Evolutionary conservation across 495 filamentous ascomycete species (phyloP).

Genomic region (Cladorrhinum samala): DNA sequence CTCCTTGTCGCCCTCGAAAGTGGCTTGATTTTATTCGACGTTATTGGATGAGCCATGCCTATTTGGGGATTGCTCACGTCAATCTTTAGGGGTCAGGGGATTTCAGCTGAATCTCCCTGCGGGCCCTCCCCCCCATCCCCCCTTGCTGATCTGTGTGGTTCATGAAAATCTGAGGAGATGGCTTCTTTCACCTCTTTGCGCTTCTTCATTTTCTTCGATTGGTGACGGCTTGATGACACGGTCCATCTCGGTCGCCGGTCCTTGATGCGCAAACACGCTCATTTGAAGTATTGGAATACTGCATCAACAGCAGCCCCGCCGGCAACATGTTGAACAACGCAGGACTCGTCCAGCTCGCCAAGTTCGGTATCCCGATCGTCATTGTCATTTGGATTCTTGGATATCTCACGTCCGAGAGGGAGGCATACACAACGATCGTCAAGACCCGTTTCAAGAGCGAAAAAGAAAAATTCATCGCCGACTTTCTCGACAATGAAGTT

Average conservation of each 20-base stretch:
- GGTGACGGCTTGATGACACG: not conserved
- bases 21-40: not conserved
- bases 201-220: not conserved
- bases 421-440: conserved; percentile 11
- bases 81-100: not conserved
- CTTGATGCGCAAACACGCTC: not conserved
- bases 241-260: not conserved
- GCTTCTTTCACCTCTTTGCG: not conserved
- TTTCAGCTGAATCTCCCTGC: not conserved
- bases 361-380: conserved; percentile 15
- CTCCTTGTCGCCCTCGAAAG: not conserved
- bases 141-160: no score
- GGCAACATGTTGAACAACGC: conserved; percentile 17
- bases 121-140: no score
- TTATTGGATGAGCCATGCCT: not conserved
- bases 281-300: not conserved
- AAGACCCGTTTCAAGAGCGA: conserved; percentile 19
- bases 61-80: not conserved
- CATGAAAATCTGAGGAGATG: no score
- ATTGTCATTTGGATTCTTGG: conserved; percentile 13
- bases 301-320: not conserved
- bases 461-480: conserved; percentile 24
- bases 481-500: conserved; percentile 23
- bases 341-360: conserved; percentile 13
- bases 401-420: conserved; percentile 10